Percentiles rank a stretch among this genome's conserved stretches.
These are phyloP conservation scores for Solanum okadae DNA, from an alignment of 257 asterid genomes.

Conservation along the genomic window DNA sequence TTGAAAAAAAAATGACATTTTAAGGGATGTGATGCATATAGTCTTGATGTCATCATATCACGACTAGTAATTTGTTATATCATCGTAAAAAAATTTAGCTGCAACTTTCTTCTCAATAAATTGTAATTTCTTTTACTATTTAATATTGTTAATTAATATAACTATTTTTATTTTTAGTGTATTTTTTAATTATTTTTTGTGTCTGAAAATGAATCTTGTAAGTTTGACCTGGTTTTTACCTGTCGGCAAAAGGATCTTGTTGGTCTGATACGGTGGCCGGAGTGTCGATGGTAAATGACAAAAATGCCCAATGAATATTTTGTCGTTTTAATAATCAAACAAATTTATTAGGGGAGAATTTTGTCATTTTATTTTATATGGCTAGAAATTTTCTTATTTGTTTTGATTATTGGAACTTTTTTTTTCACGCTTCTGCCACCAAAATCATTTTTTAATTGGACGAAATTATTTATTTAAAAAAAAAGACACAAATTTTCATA, in stretches of 20 bases:
- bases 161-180: neutral
- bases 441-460: constrained; percentile 20
- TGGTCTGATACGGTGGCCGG: constrained; percentile 51
- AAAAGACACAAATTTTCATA: neutral
- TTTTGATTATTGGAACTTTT: constrained; percentile 11
- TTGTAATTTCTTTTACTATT: neutral
- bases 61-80: neutral
- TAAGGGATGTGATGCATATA: neutral
- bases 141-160: neutral
- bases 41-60: neutral
- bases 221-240: constrained; percentile 31
- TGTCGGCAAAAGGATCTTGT: constrained; percentile 49
- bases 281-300: constrained; percentile 30
- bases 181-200: neutral
- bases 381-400: neutral
- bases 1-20: accelerated
- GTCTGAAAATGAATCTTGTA: constrained; percentile 6
- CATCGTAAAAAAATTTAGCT: neutral
- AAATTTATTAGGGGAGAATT: neutral
- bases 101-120: neutral
- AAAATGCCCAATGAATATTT: constrained; percentile 13
- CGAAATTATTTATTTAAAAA: neutral
- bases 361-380: neutral
- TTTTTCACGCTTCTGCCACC: constrained; percentile 45
- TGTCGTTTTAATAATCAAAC: neutral